Percentiles rank a stretch among this genome's conserved stretches.
These are phyloP conservation scores for Hypomontagnella submonticulosa DNA, from an alignment of 495 filamentous ascomycete genomes.

Conservation along the genomic window DNA sequence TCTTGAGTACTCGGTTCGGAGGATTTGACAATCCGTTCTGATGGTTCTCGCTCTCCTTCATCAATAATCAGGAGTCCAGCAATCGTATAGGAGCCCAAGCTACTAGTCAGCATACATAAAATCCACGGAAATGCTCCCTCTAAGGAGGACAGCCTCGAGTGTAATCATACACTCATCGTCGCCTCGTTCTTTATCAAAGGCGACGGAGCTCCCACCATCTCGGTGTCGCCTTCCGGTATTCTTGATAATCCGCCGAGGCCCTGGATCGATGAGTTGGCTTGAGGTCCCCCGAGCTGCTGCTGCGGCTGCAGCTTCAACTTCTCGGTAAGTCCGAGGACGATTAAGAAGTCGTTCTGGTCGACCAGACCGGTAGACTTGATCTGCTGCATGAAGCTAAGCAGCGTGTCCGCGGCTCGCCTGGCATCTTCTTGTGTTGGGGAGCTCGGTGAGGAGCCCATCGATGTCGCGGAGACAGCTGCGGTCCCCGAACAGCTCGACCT, in stretches of 20 bases:
- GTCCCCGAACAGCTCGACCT: conserved; percentile 56
- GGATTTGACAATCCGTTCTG: neutral
- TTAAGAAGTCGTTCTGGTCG: conserved; percentile 84
- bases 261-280: conserved; percentile 59
- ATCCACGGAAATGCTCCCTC: neutral
- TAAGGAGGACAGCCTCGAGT: conserved; percentile 1
- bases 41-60: neutral
- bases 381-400: conserved; percentile 85
- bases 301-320: conserved; percentile 77
- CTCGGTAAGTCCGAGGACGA: conserved; percentile 86
- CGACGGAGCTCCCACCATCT: conserved; percentile 53
- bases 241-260: conserved; percentile 73
- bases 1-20: neutral
- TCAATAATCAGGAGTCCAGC: neutral
- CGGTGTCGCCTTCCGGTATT: conserved; percentile 70
- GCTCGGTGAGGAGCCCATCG: conserved; percentile 59
- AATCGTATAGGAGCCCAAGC: neutral
- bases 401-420: conserved; percentile 81
- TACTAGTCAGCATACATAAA: neutral
- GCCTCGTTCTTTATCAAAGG: conserved; percentile 65
- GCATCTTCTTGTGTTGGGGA: conserved; percentile 93
- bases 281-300: conserved; percentile 52
- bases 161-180: conserved; percentile 42
- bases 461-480: conserved; percentile 50
- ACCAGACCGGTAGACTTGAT: conserved; percentile 74